Base-by-base conservation (phyloP, 2,329 filamentous ascomycete species). In the Pseudogymnoascus verrucosus region DNA sequence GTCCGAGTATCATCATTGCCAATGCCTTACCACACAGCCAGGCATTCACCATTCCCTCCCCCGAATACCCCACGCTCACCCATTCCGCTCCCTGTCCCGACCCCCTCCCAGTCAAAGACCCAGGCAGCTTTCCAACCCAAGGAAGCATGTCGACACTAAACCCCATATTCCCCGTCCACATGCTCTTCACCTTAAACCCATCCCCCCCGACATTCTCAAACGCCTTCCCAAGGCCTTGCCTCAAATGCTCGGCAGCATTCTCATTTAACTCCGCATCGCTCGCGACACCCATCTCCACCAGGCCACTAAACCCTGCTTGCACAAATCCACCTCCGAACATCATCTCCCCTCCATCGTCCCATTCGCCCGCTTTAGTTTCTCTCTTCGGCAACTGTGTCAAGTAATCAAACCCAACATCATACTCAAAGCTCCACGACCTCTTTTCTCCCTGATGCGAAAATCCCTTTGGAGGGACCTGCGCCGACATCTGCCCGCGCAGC, bases 341-440 rank as follows among this genome's bases (percentile, higher is more conserved):
- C 64, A 86, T 71, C 63, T 83, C 79, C 1, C 79, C 76, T 0
- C 72, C 68, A 1, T 66, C 44, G n/a, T 74, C 68, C 8, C 19
- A 4, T 1, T 65, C 39, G 4, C 60, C 14, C 39, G 36, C 36
- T 57, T 6, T 26, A 37, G 5, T 4, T 40, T 61, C 19, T 36
- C 64, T 28, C 28, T 70, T 70, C 0, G 80, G 74, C 61, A 77
- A 72, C 2, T 82, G 79, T 2, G 89, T 82, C 77, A 89, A 83
- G 72, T 89, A 89, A 65, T 89, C 87, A 69, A 85, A 88, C 0
- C 85, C 84, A n/a, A 76, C 73, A 1, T 78, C 76, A 69, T 84
- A 84, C 28, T 86, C 81, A 67, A 88, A 84, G 28, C 78, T 77
- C 82, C 83, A 86, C 0, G 82, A 83, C 4, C 75, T 75, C 16